These are phyloP conservation scores for Mycena olivaceomarginata DNA, from an alignment of 768 basidiomycete species.

Conservation along the genomic window DNA sequence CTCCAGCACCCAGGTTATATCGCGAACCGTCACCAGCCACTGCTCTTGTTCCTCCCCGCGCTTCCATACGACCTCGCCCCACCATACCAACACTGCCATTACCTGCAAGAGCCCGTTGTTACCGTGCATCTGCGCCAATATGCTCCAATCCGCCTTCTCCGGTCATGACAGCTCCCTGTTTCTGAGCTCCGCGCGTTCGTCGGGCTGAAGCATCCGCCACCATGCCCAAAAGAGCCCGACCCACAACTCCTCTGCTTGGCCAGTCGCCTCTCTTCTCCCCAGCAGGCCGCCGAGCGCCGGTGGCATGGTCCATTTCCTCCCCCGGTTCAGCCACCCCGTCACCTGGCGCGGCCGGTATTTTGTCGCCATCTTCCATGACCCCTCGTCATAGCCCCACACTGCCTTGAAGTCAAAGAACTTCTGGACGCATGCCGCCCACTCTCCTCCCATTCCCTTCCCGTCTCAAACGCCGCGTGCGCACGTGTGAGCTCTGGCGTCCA, in stretches of 20 bases:
- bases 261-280: too few relatives aligned
- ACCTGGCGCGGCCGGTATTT: too few relatives aligned
- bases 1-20: conserved; percentile 14
- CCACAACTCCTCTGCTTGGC: too few relatives aligned
- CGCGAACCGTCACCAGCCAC: background rate
- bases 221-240: too few relatives aligned
- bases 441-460: conserved; percentile 3
- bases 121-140: background rate
- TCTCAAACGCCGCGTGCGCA: background rate
- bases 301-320: too few relatives aligned
- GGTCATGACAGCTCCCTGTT: background rate
- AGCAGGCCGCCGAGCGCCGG: too few relatives aligned
- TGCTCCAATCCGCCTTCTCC: conserved; percentile 2
- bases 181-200: too few relatives aligned
- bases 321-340: too few relatives aligned
- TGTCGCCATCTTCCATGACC: too few relatives aligned
- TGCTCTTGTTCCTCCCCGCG: background rate
- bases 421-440: background rate
- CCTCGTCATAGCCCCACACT: background rate
- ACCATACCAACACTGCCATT: conserved; percentile 20
- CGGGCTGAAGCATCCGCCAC: too few relatives aligned
- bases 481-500: conserved; percentile 11
- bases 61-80: background rate
- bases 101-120: conserved; percentile 19
- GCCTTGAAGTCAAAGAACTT: conserved; percentile 20